A percentile compares a stretch with the other conserved stretches of the same genome.
phyloP scores from a whole-genome alignment of 345 rosid species.

The Mallotus nudiflorus region DNA sequence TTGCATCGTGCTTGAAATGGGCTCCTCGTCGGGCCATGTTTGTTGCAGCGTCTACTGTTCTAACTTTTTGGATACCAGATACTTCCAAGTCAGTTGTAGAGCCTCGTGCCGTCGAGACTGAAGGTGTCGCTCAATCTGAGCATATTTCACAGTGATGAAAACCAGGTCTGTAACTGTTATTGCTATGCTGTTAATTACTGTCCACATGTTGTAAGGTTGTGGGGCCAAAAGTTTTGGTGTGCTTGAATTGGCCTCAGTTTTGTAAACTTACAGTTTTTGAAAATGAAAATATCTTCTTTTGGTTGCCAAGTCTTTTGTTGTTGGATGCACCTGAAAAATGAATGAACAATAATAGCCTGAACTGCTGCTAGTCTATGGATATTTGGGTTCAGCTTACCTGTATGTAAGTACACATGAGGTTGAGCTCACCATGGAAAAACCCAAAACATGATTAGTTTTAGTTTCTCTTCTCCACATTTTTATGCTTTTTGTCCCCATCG shows the following conservation, averaged over 20 bases:
- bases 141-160: slow-evolving; percentile 24
- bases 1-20: slow-evolving; percentile 86
- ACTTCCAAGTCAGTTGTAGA: slow-evolving; percentile 37
- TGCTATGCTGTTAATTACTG: not conserved
- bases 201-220: not conserved
- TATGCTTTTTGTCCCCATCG: too few relatives aligned
- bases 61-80: slow-evolving; percentile 89
- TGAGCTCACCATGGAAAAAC: too few relatives aligned
- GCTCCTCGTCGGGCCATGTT: slow-evolving; percentile 93
- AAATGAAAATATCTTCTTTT: too few relatives aligned
- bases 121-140: slow-evolving; percentile 28
- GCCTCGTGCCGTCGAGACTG: slow-evolving; percentile 28
- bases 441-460: too few relatives aligned
- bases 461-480: too few relatives aligned
- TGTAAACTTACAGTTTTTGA: not conserved
- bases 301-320: too few relatives aligned
- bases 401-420: too few relatives aligned
- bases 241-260: slow-evolving; percentile 2
- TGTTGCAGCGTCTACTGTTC: slow-evolving; percentile 80
- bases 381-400: too few relatives aligned
- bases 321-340: too few relatives aligned
- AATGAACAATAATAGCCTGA: too few relatives aligned
- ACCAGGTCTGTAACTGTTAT: too few relatives aligned
- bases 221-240: slow-evolving; percentile 1
- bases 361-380: too few relatives aligned